Evolutionary conservation across 2,329 filamentous ascomycete species (phyloP).

Genomic region (Blastomyces gilchristii): DNA sequence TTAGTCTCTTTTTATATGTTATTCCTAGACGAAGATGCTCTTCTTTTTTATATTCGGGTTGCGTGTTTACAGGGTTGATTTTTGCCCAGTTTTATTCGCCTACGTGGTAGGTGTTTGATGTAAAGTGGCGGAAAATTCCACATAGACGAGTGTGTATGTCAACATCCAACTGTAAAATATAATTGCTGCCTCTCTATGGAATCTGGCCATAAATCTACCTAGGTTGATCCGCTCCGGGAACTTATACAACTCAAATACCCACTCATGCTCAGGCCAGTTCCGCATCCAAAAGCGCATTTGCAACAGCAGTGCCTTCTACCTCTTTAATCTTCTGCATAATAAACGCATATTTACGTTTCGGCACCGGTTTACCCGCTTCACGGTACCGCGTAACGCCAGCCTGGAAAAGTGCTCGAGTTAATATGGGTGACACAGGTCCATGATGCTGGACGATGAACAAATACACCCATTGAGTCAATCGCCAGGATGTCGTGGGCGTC

Average conservation of each 20-base stretch:
- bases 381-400: constrained; percentile 40
- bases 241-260: neutral
- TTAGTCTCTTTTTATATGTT: constrained; percentile 3
- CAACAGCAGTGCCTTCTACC: constrained; percentile 36
- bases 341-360: constrained; percentile 31
- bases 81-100: neutral
- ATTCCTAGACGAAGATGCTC: neutral
- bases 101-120: neutral
- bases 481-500: constrained; percentile 33
- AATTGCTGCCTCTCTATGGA: neutral
- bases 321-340: constrained; percentile 35
- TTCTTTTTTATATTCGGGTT: constrained; percentile 1
- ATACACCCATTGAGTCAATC: constrained; percentile 41
- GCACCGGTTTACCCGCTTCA: constrained; percentile 27
- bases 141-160: neutral
- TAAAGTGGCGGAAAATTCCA: neutral
- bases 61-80: neutral
- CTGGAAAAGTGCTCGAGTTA: constrained; percentile 42
- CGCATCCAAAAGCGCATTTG: constrained; percentile 20
- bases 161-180: neutral
- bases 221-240: neutral
- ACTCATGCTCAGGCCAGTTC: neutral
- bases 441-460: constrained; percentile 33
- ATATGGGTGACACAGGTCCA: constrained; percentile 33
- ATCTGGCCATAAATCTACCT: neutral